Conservation (phyloP, 1,284 basidiomycete species). For the Puccinia triticina region DNA sequence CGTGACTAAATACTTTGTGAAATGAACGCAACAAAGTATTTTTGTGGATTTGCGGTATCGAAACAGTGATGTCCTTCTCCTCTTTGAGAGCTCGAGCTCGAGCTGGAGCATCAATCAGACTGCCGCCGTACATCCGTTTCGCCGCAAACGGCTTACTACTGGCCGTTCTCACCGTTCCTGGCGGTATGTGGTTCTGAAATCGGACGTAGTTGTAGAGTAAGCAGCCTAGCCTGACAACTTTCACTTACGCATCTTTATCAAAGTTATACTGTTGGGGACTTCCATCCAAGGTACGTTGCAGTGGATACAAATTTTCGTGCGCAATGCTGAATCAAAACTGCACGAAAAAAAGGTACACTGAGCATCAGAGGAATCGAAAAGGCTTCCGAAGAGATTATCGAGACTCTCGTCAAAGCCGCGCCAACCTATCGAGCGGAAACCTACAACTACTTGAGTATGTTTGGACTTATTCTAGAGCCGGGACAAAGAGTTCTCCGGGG, state of each 20-base stretch:
- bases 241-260: background rate
- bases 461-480: background rate
- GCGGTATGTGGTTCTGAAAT: background rate
- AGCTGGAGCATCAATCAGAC: slow-evolving; percentile 13
- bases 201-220: background rate
- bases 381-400: background rate
- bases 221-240: background rate
- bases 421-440: background rate
- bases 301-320: no score
- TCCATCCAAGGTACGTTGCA: background rate
- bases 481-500: background rate
- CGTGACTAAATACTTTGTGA: background rate
- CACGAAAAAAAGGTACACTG: background rate
- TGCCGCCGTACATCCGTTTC: background rate
- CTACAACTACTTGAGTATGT: slow-evolving; percentile 13
- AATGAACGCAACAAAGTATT: background rate
- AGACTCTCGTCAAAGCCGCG: background rate
- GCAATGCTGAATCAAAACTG: no score
- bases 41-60: slow-evolving; percentile 30
- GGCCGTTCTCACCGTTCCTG: background rate
- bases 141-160: background rate
- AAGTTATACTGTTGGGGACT: slow-evolving; percentile 12
- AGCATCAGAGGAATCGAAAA: background rate
- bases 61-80: slow-evolving; percentile 18
- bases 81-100: slow-evolving; percentile 5